A percentile compares a stretch with the other conserved stretches of the same genome.
These are phyloP conservation scores for Raphidocelis subcapitata DNA, from an alignment of 139 green algal genomes.

Conservation along the genomic window DNA sequence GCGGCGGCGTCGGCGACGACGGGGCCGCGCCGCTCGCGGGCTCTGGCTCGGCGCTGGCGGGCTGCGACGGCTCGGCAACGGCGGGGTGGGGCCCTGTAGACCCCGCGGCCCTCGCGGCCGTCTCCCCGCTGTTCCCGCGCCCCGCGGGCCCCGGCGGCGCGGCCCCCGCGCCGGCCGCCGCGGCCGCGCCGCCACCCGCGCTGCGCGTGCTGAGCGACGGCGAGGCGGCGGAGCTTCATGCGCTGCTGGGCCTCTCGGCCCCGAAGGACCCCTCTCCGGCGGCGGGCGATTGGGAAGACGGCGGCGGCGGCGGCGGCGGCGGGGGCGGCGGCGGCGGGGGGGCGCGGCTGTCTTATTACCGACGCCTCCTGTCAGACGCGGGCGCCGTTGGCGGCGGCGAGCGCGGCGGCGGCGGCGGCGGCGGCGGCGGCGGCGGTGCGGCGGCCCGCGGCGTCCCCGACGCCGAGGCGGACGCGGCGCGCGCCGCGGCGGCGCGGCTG, in stretches of 20 bases:
- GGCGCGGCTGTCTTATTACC: constrained; percentile 2
- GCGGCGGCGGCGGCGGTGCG: constrained; percentile 2
- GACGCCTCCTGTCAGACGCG: neutral
- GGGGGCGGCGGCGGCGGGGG: neutral
- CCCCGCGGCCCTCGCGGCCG: neutral
- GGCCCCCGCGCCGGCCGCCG: constrained; percentile 5
- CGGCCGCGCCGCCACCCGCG: constrained; percentile 6
- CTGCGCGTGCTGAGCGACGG: constrained; percentile 23
- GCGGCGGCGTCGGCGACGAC: too few species aligned
- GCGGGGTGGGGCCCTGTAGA: too few species aligned
- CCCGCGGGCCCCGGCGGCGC: neutral
- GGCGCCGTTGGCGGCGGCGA: constrained; percentile 5
- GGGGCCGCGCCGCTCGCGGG: too few species aligned
- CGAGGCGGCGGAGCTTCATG: constrained; percentile 33
- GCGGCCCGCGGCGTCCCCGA: too few species aligned
- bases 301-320: neutral
- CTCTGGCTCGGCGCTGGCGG: too few species aligned
- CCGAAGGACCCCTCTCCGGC: neutral
- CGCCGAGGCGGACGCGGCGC: neutral
- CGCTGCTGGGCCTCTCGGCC: constrained; percentile 15
- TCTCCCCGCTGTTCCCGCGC: neutral
- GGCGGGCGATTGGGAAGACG: too few species aligned
- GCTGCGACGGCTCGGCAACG: too few species aligned
- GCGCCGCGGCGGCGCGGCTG: neutral
- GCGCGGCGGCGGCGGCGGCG: neutral